Evolutionary conservation across 768 basidiomycete genomes (phyloP), one percentile per base, ranked within the genome.

Genomic region (Boletellus ananas): DNA sequence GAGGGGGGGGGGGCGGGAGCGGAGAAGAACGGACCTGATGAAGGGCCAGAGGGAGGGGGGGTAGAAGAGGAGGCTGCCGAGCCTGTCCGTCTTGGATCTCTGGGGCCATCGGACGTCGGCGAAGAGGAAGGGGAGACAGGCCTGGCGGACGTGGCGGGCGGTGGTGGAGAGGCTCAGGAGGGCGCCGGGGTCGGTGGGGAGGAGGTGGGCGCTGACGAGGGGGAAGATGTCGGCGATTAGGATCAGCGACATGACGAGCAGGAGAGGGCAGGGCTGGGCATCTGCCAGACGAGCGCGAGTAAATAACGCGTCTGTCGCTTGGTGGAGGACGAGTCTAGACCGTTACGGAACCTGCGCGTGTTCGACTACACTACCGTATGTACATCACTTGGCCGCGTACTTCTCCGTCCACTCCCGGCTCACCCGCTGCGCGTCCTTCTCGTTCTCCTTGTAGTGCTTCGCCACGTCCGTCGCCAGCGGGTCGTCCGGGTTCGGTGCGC

Each of bases 401-500:
- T 83, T 81, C 73, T 85, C 80, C 59, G 96, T 98, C 96, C 96
- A 99, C 73, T 96, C 92, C 66, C 81, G 81, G 67, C 91, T 92
- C 52, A 96, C 92, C 33, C 85, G 75, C 72, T 92, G 89, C 21
- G 96, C 96, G 51, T 87, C 94, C 68, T 83, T 80, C 78, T 96
- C 92, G 67, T 98, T 79, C 75, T 97, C 92, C 72, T 99, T 98
- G 80, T 96, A 99, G 64, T 98, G 94, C 70, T 96, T 94, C 25
- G 96, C 96, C 16, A 93, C 90, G 57, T 95, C 93, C 34, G 93
- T 91, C 31, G 93, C 93, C 23, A 95, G 80, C 5, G 93, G 93
- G 63, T 95, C 93, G 61, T 95, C 93, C 1, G 96, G 96, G 71
- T 99, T 99, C 3, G 96, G 96, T 1, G 96, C 86, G 55, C 87